Evolutionary conservation across 768 basidiomycete species (phyloP), one percentile per base, ranked within the genome.

Genomic region (Jaapia argillacea): DNA sequence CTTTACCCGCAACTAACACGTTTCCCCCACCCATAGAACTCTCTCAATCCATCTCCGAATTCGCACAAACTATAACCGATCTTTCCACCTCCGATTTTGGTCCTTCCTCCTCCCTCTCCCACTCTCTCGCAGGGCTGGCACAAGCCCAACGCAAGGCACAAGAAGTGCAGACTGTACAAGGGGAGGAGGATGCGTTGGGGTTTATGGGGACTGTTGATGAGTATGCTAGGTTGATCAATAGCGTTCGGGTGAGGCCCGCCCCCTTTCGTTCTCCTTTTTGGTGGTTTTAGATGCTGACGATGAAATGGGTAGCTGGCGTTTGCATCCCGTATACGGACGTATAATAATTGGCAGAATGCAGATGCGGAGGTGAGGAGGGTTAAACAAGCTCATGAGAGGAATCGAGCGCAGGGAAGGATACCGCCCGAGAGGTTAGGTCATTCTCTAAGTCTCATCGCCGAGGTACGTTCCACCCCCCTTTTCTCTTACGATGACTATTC

Each of bases 201-300:
- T 58, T 98, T 23, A 70, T 92, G 72, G 79, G 77, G 41, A 86
- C 87, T 39, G 88, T 79, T 38, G 94, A 98, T 55, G 92, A 96
- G 61, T 98, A 98, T 57, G 77, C 90, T n/a, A 72, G 94, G 41
- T 69, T 97, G 42, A 86, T 94, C 48, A 79, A 75, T 52, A 88
- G 85, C 45, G 90, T 93, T 42, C 72, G 88, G 48, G 88, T 88
- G 58, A 43, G 85, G 10, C 3, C 36, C 36, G n/a, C n/a, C n/a
- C n/a, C 27, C 35, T 42, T 5, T 13, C 3, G 42, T 4, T 36
- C 16, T 22, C 45, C 10, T 12, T 27, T 25, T 4, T 14, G 14
- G 28, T 10, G 28, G 28, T 33, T 10, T 22, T 16, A n/a, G 27
- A 16, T 24, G 27, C 18, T 14, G 22, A 41, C 37, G 24, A 24